Conservation (phyloP, 352 stramenopile species). For the Pythium diclinum region DNA sequence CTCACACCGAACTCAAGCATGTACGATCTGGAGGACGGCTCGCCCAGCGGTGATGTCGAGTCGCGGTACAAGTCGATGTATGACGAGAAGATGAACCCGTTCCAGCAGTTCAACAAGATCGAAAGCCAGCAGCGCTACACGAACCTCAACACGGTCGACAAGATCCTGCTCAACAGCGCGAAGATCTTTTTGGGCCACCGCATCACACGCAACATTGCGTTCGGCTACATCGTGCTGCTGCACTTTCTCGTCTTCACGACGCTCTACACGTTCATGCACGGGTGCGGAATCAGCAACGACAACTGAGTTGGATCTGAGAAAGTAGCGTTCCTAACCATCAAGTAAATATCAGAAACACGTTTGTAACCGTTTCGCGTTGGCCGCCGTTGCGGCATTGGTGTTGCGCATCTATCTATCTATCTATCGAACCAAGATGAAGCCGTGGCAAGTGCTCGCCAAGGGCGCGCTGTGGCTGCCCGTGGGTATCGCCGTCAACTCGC, state of each 20-base stretch:
- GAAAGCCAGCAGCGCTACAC: slow-evolving; percentile 87
- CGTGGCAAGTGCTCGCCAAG: slow-evolving; percentile 63
- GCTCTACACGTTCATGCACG: slow-evolving; percentile 87
- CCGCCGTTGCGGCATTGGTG: too few species aligned
- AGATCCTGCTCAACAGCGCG: slow-evolving; percentile 87
- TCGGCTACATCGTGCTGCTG: slow-evolving; percentile 82
- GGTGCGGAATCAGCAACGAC: slow-evolving; percentile 76
- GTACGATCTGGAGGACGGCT: slow-evolving; percentile 26
- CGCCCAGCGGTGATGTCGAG: slow-evolving; percentile 45
- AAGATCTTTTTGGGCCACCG: slow-evolving; percentile 79
- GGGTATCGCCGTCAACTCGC: slow-evolving; percentile 70
- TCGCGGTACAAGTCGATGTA: slow-evolving; percentile 85
- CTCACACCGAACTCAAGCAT: slow-evolving; percentile 16
- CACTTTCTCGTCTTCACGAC: slow-evolving; percentile 84
- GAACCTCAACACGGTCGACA: slow-evolving; percentile 89
- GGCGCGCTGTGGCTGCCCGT: slow-evolving; percentile 77
- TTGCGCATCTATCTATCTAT: background rate
- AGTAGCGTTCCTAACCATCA: background rate
- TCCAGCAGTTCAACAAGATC: slow-evolving; percentile 90
- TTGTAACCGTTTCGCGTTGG: slow-evolving; percentile 21
- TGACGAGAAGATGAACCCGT: slow-evolving; percentile 91
- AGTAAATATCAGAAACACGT: slow-evolving; percentile 9
- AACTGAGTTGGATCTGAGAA: slow-evolving; percentile 14
- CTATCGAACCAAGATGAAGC: slow-evolving; percentile 29
- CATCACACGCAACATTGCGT: slow-evolving; percentile 79